Base-by-base conservation (phyloP, 495 filamentous ascomycete species). In the Pyronema omphalodes region DNA sequence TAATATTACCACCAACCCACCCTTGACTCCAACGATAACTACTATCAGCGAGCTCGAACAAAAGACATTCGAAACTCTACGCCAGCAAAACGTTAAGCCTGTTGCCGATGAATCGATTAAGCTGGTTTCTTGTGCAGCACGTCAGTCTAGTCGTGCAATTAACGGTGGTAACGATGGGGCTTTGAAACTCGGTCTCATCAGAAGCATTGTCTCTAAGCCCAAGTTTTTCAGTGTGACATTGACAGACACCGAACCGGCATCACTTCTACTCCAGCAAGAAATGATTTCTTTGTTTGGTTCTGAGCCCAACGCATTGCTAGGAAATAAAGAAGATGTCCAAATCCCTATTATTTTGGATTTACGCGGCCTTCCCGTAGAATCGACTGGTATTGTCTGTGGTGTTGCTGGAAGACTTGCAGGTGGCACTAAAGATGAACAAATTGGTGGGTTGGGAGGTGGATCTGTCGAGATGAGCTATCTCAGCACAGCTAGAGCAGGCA, bases 311-410 rank as follows among this genome's bases (percentile, higher is more conserved):
- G 73, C 82, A 5, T 72, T 96, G 1, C 76, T 93, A 0, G 89
- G 91, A 9, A 81, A 81, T 33, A 85, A 81, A 44, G 61, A 63
- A 18, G 82, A 86, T 48, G 76, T 78, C 35, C 75, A 94, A 12
- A 78, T 96, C 11, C 88, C 91, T 0, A 91, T 98, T 56, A 89
- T 84, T 57, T 74, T 98, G 2, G 87, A 95, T 59, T 71, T 98
- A 48, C 76, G 76, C 17, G 78, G 80, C 33, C 71, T 96, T 3
- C 86, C 88, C 0, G 73, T 88, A 18, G 88, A 94, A 67, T 87
- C 85, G 3, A 93, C 87, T 1, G 91, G 91, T 36, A 94, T 95
- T 52, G 86, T 95, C 37, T 93, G 86, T 59, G 88, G 88, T 7
- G 84, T 95, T 15, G 88, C 88, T 0, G 83, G 86, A 11, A 76